Evolutionary conservation across 2,329 filamentous ascomycete genomes (phyloP).

Genomic region (Cadophora sp.): DNA sequence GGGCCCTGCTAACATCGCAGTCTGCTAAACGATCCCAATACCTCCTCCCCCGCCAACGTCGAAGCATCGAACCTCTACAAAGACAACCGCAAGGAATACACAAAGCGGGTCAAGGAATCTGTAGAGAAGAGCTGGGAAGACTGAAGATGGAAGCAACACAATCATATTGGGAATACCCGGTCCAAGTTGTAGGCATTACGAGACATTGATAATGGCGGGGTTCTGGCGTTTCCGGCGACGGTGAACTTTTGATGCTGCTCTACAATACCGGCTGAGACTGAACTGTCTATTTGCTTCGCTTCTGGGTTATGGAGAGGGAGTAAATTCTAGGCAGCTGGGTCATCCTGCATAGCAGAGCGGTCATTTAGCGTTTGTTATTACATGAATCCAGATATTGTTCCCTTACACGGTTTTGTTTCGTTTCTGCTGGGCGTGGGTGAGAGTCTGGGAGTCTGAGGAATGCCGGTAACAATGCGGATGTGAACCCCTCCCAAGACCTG

Average conservation of each 20-base stretch:
- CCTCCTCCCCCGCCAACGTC: slow-evolving; percentile 96
- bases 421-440: neutral
- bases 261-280: slow-evolving; percentile 10
- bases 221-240: slow-evolving; percentile 33
- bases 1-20: slow-evolving; percentile 55
- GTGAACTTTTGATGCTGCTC: slow-evolving; percentile 15
- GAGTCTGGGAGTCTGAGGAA: neutral
- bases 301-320: slow-evolving; percentile 8
- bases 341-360: slow-evolving; percentile 34
- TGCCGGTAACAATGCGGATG: neutral
- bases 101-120: slow-evolving; percentile 92
- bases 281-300: slow-evolving; percentile 4
- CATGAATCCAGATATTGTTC: slow-evolving; percentile 9
- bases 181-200: slow-evolving; percentile 25
- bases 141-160: slow-evolving; percentile 47
- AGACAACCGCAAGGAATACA: slow-evolving; percentile 96
- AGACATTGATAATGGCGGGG: slow-evolving; percentile 30
- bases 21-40: slow-evolving; percentile 96
- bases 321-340: slow-evolving; percentile 25
- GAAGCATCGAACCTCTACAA: slow-evolving; percentile 99
- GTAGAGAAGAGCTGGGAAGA: slow-evolving; percentile 99
- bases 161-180: neutral
- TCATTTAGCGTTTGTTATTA: slow-evolving; percentile 20
- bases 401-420: neutral
- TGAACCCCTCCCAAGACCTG: neutral